Percentiles rank a stretch among this genome's conserved stretches.
Evolutionary conservation across 768 basidiomycete genomes (phyloP).

Genomic region (Mrakia gelida): DNA sequence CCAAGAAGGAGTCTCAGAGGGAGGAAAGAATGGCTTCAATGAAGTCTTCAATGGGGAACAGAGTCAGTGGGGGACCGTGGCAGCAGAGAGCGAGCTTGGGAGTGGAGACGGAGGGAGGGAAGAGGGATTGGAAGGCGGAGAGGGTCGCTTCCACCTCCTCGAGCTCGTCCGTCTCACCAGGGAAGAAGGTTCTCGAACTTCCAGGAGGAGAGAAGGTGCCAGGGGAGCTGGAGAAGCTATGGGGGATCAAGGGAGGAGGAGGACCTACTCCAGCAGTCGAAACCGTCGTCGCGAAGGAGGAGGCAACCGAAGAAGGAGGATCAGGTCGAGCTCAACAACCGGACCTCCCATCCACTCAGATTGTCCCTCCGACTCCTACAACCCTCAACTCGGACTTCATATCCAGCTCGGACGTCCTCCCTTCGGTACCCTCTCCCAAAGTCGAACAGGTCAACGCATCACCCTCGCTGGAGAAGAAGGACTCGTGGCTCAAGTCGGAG

Average conservation of each 20-base stretch:
- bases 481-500: not conserved
- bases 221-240: conserved; percentile 9
- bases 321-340: not conserved
- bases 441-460: not conserved
- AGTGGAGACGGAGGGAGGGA: not conserved
- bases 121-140: conserved; percentile 14
- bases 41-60: conserved; percentile 14
- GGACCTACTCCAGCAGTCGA: not conserved
- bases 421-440: not conserved
- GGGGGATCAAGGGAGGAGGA: not conserved
- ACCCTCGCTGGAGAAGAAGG: not conserved
- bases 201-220: conserved; percentile 16
- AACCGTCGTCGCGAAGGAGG: too few species aligned
- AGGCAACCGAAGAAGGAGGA: not conserved
- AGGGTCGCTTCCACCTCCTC: not conserved
- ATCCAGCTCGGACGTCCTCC: not conserved
- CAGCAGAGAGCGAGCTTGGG: not conserved
- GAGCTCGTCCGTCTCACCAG: not conserved
- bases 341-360: not conserved
- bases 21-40: conserved; percentile 19
- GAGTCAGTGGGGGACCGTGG: conserved; percentile 3
- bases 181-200: conserved; percentile 9
- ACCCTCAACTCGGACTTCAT: not conserved
- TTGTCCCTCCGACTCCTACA: not conserved
- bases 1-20: conserved; percentile 12